Percentiles rank a stretch among this genome's conserved stretches.
phyloP scores from a whole-genome alignment of 2,329 filamentous ascomycete species.

The Chaetomium sp. region DNA sequence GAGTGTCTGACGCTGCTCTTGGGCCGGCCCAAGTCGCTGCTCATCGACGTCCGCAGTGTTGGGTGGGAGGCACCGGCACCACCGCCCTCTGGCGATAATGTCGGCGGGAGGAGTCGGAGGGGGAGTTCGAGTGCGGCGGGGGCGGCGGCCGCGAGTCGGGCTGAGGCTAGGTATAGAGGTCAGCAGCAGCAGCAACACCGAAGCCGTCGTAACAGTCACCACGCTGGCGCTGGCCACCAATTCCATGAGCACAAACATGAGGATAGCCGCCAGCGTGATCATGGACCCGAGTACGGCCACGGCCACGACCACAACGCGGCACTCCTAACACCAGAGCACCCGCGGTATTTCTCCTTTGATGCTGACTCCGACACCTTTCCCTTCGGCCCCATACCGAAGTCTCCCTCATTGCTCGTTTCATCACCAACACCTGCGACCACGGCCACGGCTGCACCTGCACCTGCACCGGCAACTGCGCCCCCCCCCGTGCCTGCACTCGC shows the following conservation, averaged over 20 bases:
- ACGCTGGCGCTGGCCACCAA: too few relatives aligned
- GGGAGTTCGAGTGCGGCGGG: neutral
- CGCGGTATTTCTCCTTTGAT: constrained; percentile 16
- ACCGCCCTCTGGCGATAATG: too few relatives aligned
- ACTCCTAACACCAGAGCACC: constrained; percentile 18
- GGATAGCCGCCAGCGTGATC: too few relatives aligned
- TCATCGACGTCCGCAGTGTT: constrained; percentile 21
- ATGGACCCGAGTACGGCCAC: neutral
- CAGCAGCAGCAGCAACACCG: too few relatives aligned
- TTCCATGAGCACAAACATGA: too few relatives aligned
- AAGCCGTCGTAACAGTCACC: too few relatives aligned
- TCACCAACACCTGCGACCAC: constrained; percentile 11
- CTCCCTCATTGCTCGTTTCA: neutral
- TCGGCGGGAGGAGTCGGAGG: too few relatives aligned
- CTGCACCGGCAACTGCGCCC: too few relatives aligned
- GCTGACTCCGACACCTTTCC: neutral
- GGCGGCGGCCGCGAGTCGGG: neutral
- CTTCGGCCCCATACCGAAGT: neutral
- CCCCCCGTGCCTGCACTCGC: too few relatives aligned
- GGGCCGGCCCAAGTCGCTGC: constrained; percentile 27
- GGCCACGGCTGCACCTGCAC: too few relatives aligned
- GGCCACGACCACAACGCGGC: constrained; percentile 4
- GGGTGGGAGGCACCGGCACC: neutral
- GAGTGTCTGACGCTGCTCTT: constrained; percentile 29
- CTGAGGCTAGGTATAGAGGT: too few relatives aligned